A percentile compares a stretch with the other conserved stretches of the same genome.
phyloP scores from a whole-genome alignment of 345 rosid genomes.

The Ricinus communis region DNA sequence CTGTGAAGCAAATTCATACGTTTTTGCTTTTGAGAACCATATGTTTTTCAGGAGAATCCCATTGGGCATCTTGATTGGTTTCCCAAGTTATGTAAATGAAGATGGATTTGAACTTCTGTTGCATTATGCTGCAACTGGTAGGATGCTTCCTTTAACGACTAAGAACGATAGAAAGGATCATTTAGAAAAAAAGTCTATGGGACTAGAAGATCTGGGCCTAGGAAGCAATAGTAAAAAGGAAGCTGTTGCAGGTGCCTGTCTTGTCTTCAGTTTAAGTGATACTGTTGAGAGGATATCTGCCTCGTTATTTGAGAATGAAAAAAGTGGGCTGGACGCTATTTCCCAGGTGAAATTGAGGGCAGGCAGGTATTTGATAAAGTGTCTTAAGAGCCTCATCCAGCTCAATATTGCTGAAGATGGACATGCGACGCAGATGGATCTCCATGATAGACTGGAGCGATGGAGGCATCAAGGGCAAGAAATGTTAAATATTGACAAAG shows the following conservation, averaged over 20 bases:
- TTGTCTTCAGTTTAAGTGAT: constrained; percentile 60
- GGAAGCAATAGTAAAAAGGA: constrained; percentile 37
- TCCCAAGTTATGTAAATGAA: constrained; percentile 36
- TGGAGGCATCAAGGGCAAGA: constrained; percentile 62
- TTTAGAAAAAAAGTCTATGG: constrained; percentile 18
- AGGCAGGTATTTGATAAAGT: constrained; percentile 54
- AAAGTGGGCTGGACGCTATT: constrained; percentile 39
- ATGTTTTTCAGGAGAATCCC: constrained; percentile 53
- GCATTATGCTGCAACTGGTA: constrained; percentile 70
- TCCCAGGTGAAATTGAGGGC: constrained; percentile 53
- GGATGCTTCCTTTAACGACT: constrained; percentile 23
- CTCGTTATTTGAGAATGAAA: constrained; percentile 51
- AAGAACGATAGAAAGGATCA: constrained; percentile 27
- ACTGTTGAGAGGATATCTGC: constrained; percentile 52
- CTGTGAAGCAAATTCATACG: constrained; percentile 20
- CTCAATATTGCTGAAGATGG: constrained; percentile 37
- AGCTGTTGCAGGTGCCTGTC: constrained; percentile 50
- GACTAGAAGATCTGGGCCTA: constrained; percentile 14
- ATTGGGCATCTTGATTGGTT: constrained; percentile 59
- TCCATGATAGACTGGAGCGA: constrained; percentile 44
- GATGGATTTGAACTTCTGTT: constrained; percentile 56
- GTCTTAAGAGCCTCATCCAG: constrained; percentile 48
- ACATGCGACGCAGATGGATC: constrained; percentile 44
- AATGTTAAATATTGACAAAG: constrained; percentile 31
- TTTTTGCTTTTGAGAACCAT: constrained; percentile 27